Conservation (phyloP, 2,329 filamentous ascomycete species). For the Diaporthe longicolla region DNA sequence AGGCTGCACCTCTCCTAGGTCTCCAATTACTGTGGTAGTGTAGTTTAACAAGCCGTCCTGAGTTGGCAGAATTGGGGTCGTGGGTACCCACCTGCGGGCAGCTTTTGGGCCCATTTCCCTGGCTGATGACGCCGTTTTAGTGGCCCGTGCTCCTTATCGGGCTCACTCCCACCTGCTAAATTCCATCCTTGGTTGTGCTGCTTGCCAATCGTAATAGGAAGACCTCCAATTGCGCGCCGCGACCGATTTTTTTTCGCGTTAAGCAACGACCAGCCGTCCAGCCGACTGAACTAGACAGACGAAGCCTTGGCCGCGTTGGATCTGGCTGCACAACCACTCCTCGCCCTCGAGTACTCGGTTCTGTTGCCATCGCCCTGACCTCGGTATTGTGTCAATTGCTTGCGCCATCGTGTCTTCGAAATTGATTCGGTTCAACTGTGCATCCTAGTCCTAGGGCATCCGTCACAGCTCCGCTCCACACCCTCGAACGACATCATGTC, state of each 20-base stretch:
- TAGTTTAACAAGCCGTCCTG: not conserved
- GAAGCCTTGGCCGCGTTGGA: slow-evolving; percentile 25
- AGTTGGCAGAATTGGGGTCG: slow-evolving; percentile 24
- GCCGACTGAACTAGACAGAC: slow-evolving; percentile 18
- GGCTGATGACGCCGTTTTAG: slow-evolving; percentile 21
- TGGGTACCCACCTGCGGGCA: slow-evolving; percentile 19
- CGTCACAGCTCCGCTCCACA: not conserved
- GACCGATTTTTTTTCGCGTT: slow-evolving; percentile 41
- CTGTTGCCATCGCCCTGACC: slow-evolving; percentile 14
- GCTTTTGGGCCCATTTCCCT: not conserved
- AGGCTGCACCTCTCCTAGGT: not conserved
- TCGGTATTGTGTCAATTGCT: slow-evolving; percentile 29
- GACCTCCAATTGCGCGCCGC: slow-evolving; percentile 36
- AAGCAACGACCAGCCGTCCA: slow-evolving; percentile 27
- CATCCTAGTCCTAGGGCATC: slow-evolving; percentile 20
- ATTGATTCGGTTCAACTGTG: slow-evolving; percentile 21
- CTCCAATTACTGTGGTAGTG: not conserved
- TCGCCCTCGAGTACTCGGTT: slow-evolving; percentile 23
- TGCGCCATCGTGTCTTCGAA: slow-evolving; percentile 5
- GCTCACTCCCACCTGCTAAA: slow-evolving; percentile 22
- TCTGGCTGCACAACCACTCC: slow-evolving; percentile 14
- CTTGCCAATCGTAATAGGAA: slow-evolving; percentile 34
- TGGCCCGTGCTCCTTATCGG: slow-evolving; percentile 34
- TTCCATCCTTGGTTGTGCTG: slow-evolving; percentile 36
- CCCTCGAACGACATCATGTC: slow-evolving; percentile 52